Evolutionary conservation across 179 eudicot species (phyloP).

Genomic region (Vitellaria paradoxa): DNA sequence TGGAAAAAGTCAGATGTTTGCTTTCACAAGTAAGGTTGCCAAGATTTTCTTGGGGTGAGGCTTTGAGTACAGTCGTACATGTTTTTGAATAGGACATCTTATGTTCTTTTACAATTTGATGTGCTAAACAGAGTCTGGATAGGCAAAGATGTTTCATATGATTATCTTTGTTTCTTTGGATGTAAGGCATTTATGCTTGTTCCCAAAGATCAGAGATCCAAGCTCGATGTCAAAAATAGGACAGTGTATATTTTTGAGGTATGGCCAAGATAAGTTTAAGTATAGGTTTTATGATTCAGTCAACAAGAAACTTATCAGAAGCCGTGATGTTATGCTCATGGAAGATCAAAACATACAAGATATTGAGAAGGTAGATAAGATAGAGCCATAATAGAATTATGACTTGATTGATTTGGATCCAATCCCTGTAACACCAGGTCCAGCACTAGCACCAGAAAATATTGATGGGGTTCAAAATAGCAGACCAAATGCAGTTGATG

Average conservation of each 20-base stretch:
- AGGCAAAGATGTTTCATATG: too few species aligned
- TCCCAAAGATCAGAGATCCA: slow-evolving; percentile 13
- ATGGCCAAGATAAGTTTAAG: slow-evolving; percentile 9
- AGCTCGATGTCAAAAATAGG: slow-evolving; percentile 8
- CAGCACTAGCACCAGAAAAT: not conserved
- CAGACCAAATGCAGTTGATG: not conserved
- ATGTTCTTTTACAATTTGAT: slow-evolving; percentile 16
- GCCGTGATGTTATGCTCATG: not conserved
- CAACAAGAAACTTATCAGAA: not conserved
- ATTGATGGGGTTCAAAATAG: not conserved
- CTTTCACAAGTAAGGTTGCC: slow-evolving; percentile 18
- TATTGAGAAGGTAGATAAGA: not conserved
- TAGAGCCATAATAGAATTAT: not conserved
- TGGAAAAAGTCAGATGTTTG: slow-evolving; percentile 15
- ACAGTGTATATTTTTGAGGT: slow-evolving; percentile 18
- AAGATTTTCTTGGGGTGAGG: slow-evolving; percentile 16
- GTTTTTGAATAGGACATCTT: not conserved
- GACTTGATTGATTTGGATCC: not conserved
- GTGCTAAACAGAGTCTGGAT: slow-evolving; percentile 4
- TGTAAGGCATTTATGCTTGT: too few species aligned
- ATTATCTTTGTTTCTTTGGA: too few species aligned
- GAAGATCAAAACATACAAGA: not conserved
- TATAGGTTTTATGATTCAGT: not conserved
- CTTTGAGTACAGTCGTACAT: slow-evolving; percentile 4
- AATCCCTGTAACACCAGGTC: not conserved